A percentile compares a stretch with the other conserved stretches of the same genome.
These are phyloP conservation scores for Pterocarpus macrocarpus DNA, from an alignment of 306 rosid species.

Conservation along the genomic window DNA sequence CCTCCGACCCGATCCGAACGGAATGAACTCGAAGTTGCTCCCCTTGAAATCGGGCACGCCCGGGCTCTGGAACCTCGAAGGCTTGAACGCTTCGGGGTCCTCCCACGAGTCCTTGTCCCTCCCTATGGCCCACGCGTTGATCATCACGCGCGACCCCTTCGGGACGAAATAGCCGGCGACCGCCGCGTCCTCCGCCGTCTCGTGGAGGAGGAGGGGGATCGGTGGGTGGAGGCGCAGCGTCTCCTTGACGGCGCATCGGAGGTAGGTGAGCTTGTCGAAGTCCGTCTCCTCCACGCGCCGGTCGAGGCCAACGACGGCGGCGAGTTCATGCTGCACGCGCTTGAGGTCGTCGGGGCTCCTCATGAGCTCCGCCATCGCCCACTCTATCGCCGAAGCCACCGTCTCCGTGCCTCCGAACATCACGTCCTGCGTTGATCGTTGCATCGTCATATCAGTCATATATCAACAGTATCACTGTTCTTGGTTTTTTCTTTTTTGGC, in stretches of 20 bases:
- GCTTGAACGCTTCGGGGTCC: slow-evolving; percentile 63
- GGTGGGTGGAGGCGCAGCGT: slow-evolving; percentile 86
- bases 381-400: slow-evolving; percentile 85
- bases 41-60: slow-evolving; percentile 73
- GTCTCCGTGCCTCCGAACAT: slow-evolving; percentile 96
- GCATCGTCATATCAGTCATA: neutral
- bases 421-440: slow-evolving; percentile 62
- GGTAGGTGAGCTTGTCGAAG: slow-evolving; percentile 58
- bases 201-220: slow-evolving; percentile 83
- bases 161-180: slow-evolving; percentile 66
- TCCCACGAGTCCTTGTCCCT: slow-evolving; percentile 71
- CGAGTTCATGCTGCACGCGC: slow-evolving; percentile 68
- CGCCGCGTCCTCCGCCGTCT: slow-evolving; percentile 68
- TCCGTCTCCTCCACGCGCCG: slow-evolving; percentile 70
- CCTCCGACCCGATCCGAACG: slow-evolving; percentile 90
- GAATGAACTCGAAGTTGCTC: slow-evolving; percentile 75
- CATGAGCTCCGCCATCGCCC: slow-evolving; percentile 81
- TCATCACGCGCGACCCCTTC: slow-evolving; percentile 70
- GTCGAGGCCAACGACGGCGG: slow-evolving; percentile 64
- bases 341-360: slow-evolving; percentile 66
- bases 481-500: too few species aligned
- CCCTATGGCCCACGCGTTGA: slow-evolving; percentile 81
- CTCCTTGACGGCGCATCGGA: slow-evolving; percentile 67
- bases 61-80: slow-evolving; percentile 58
- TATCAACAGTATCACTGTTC: neutral